Conservation (phyloP, 805 yeast species). For the Helenozyma baotianmanensis region DNA sequence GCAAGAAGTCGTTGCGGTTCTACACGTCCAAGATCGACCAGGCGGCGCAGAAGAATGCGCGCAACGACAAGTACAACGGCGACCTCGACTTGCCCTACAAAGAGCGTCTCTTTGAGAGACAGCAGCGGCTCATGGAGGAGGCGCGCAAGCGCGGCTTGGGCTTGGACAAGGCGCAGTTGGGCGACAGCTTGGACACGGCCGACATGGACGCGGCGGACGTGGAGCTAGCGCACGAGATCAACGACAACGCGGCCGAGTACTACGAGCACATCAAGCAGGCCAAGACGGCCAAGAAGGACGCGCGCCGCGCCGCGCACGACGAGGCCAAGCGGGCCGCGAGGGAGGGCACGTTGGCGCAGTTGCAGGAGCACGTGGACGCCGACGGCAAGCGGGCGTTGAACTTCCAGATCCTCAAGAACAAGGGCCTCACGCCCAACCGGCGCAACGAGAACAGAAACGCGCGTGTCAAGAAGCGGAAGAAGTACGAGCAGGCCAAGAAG, state of each 20-base stretch:
- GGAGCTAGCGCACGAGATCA: constrained; percentile 35
- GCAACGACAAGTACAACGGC: constrained; percentile 57
- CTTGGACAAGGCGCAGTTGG: constrained; percentile 44
- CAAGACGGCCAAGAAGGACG: constrained; percentile 45
- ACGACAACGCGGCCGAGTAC: constrained; percentile 47
- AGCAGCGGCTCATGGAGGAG: constrained; percentile 79
- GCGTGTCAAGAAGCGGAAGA: constrained; percentile 97
- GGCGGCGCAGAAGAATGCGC: constrained; percentile 53
- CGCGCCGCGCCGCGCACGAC: constrained; percentile 60
- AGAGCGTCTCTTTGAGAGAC: constrained; percentile 87
- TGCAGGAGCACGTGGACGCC: constrained; percentile 60
- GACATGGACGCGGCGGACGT: constrained; percentile 49
- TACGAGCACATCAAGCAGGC: constrained; percentile 51
- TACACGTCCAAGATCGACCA: constrained; percentile 96
- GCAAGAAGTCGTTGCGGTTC: constrained; percentile 82
- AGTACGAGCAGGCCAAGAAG: constrained; percentile 92
- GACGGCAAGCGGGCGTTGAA: constrained; percentile 93
- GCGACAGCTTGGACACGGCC: constrained; percentile 52
- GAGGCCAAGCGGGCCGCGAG: constrained; percentile 74
- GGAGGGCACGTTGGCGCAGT: constrained; percentile 76
- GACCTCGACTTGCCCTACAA: constrained; percentile 89
- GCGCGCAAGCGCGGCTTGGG: constrained; percentile 76
- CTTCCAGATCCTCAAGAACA: constrained; percentile 92
- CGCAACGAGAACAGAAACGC: constrained; percentile 93
- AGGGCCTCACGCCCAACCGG: constrained; percentile 90